A percentile compares a stretch with the other conserved stretches of the same genome.
Conservation (phyloP, 1,284 basidiomycete genomes). For the Uromyces viciae-fabae region DNA sequence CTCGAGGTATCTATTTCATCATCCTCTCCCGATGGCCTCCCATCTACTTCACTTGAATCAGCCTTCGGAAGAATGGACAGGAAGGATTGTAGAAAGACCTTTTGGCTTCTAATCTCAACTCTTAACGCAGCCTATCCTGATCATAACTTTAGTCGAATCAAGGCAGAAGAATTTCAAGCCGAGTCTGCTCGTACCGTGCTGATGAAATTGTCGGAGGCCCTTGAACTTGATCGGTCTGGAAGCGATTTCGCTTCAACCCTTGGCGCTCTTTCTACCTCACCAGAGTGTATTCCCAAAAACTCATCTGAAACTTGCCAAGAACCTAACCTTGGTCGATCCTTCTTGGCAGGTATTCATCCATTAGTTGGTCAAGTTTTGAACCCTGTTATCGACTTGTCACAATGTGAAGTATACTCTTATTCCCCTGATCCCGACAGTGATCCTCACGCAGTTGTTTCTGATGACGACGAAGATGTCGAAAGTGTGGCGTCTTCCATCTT, state of each 20-base stretch:
- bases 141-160: slow-evolving; percentile 90
- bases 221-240: slow-evolving; percentile 52
- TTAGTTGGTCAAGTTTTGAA: slow-evolving; percentile 80
- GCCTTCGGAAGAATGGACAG: slow-evolving; percentile 58
- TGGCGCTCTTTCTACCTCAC: slow-evolving; percentile 42
- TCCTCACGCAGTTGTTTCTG: slow-evolving; percentile 68
- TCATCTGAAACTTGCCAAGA: slow-evolving; percentile 47
- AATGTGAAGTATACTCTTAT: slow-evolving; percentile 95
- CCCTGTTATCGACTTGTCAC: slow-evolving; percentile 80
- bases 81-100: slow-evolving; percentile 69
- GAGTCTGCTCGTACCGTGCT: slow-evolving; percentile 69
- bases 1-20: slow-evolving; percentile 67
- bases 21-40: slow-evolving; percentile 57
- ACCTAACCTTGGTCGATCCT: slow-evolving; percentile 52
- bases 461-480: slow-evolving; percentile 62
- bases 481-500: slow-evolving; percentile 38
- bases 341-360: slow-evolving; percentile 64
- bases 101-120: slow-evolving; percentile 89
- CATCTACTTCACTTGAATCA: slow-evolving; percentile 48
- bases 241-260: slow-evolving; percentile 44
- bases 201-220: slow-evolving; percentile 72
- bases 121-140: slow-evolving; percentile 97
- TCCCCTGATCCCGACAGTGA: slow-evolving; percentile 90
- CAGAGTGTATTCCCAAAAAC: slow-evolving; percentile 44
- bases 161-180: slow-evolving; percentile 82